Evolutionary conservation across 2,329 filamentous ascomycete genomes (phyloP), one percentile per base, ranked within the genome.

Genomic region (Fusarium tjaetaba): DNA sequence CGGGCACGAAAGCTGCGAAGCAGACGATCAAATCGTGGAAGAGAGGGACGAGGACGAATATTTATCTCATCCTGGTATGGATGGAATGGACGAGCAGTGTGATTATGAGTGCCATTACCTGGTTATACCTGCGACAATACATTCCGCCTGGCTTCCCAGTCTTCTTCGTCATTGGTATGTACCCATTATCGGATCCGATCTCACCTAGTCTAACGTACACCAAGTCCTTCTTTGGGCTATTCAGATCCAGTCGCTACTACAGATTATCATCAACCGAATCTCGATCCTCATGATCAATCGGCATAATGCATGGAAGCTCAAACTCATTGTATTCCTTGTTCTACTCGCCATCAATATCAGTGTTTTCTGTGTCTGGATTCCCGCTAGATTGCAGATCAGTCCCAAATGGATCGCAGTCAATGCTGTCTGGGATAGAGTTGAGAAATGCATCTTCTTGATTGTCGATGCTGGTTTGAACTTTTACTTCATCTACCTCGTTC

Each of bases 261-360:
- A 88, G 71, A 88, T 89, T 52, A 88, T 89, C 76, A 86, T 88
- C 75, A 89, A 89, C 72, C 85, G 87, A 62, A 85, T 88, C 28
- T 81, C 83, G 0, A 81, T 89, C 7, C 82, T 89, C 11, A 81
- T 86, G 48, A 80, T 83, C 10, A 79, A 86, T 62, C 80, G 81
- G 11, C 76, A 72, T 0, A 82, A 81, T 6, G 82, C 83, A 4
- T 62, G 68, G 24, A 79, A 73, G 26, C 79, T 89, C 39, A 88
- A 88, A 68, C 81, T 85, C 55, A 76, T 74, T 5, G 82, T 84
- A 10, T 82, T 86, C 7, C n/a, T 81, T 7, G 26, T 87, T n/a
- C 85, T 89, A 46, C 82, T 84, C 2, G 60, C 77, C 4, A 83
- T 89, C 71, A 89, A 89, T 63, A 84, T 89, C 38, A 84, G 84